Conservation (phyloP, 306 rosid genomes). For the Senna siamea region DNA sequence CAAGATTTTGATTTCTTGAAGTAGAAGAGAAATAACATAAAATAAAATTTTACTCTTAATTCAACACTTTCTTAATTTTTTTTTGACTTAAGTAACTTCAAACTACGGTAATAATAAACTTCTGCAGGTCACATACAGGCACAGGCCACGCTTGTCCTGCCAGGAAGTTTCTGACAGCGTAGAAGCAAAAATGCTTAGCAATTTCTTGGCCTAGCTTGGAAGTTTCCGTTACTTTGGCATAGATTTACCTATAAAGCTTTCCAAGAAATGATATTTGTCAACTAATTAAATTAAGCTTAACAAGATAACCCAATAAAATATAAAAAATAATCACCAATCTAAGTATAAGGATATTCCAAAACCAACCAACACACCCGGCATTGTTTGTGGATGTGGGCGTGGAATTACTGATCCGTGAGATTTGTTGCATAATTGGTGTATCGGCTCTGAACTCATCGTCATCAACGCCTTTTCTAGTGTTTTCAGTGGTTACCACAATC, state of each 20-base stretch:
- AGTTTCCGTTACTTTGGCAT: constrained; percentile 19
- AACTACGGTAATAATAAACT: no score
- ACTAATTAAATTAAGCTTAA: not conserved
- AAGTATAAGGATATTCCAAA: not conserved
- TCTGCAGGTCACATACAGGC: no score
- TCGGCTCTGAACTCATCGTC: constrained; percentile 18
- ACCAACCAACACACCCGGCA: not conserved
- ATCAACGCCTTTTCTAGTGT: constrained; percentile 32
- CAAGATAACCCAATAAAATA: not conserved
- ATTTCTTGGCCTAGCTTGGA: constrained; percentile 23
- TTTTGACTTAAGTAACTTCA: no score
- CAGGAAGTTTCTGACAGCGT: not conserved
- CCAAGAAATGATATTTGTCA: constrained; percentile 36
- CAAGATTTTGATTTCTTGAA: no score
- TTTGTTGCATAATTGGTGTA: constrained; percentile 31
- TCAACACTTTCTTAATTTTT: no score
- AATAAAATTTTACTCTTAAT: no score
- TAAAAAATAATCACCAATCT: not conserved
- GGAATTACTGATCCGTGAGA: constrained; percentile 24
- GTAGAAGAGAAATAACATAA: no score
- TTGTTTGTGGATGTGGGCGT: constrained; percentile 14
- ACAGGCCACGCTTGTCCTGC: no score
- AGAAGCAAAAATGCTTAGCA: not conserved
- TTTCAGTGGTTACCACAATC: not conserved
- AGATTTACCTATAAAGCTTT: no score